Base-by-base conservation (phyloP, 306 rosid genomes). In the Morella rubra region DNA sequence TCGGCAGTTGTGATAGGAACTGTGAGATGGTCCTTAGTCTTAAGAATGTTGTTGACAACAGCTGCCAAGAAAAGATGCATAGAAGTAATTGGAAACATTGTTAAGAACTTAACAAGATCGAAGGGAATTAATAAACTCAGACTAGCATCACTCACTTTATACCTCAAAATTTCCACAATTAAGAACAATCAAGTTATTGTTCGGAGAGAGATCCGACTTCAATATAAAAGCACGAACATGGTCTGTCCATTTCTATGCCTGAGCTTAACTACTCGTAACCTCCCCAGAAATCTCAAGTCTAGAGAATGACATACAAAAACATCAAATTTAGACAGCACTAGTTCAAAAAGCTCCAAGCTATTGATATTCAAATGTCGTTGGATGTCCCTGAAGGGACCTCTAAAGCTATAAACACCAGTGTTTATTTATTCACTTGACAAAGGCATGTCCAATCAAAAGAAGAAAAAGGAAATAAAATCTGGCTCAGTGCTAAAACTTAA, bases 1-100 rank as follows among this genome's bases (percentile, higher is more conserved):
- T 94, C 98, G 40, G 96, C 96, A 67, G 89, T 77, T 11, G 98
- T 87, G 80, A 94, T 81, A 50, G 96, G 97, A 82, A 94, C 91
- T 47, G 76, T 71, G 44, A 94, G 78, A 76, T 46, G 53, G 46
- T 94, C 97, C 73, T 78, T 91, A 72, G 91, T 79, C 52, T 87
- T 89, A 47, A 78, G 83, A 70, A 85, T 32, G 78, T 85, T 89
- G 86, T 94, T 86, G 27, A 81, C 87, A 78, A 94, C 96, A 83
- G 46, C 98, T 94, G 93, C 81, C 76, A 89, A 68, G 60, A 32
- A 61, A 65, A 69, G 64, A 22, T 32, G 14, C 8, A 47, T 22
- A 56, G 22, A 78, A 32, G 56, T 75, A 41, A 78, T 60, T 19
- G 42, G 46, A 56, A 56, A 32, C 2, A 13, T 6, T 7, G 24